Evolutionary conservation across 2,329 filamentous ascomycete species (phyloP), one percentile per base, ranked within the genome.

Genomic region (Calonectria pseudoturangicola): DNA sequence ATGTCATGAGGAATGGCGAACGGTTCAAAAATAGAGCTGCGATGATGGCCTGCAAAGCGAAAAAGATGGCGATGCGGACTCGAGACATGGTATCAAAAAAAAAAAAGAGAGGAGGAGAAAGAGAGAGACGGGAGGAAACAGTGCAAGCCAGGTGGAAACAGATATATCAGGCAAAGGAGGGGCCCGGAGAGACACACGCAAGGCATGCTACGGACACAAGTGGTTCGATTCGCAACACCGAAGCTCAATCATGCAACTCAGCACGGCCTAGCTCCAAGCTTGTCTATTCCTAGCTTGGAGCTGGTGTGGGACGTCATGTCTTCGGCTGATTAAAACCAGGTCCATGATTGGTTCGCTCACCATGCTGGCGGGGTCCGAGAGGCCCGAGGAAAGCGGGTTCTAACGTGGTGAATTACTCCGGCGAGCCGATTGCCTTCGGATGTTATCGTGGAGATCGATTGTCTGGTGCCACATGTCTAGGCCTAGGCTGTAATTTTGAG

Each of bases 1-100:
- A 78, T 68, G 79, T 77, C 75, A 85, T 83, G 70, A 81, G 77
- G 77, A 78, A 82, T 1, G 84, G 84, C 18, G 84, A 84, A 70
- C 83, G 77, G 43, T 80, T 82, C 30, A 83, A 70, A 65, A 85
- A 80, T 41, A 82, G 47, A 68, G 80, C 81, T 30, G 79, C 77
- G 47, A 84, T 70, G 39, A 84, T 76, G 67, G 78, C 77, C 69
- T 80, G 77, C 16, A 80, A 71, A 54, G 77, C 78, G 48, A 84
- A 75, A 16, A 83, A 74, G 51, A 82, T 30, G 67, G 76, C 65
- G 39, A 78, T 58, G 41, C 73, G 75, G 28, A 76, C 63, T 16
- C 78, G 72, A 48, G 74, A 66, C 78, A 80, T 80, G 76, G 65
- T 71, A 63, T 30, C 30, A 45, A 33, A 54, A 54, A 66, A 71